Evolutionary conservation across 164 flowering plant genomes (phyloP), one percentile per base, ranked within the genome.

Genomic region (Pachysandra terminalis): DNA sequence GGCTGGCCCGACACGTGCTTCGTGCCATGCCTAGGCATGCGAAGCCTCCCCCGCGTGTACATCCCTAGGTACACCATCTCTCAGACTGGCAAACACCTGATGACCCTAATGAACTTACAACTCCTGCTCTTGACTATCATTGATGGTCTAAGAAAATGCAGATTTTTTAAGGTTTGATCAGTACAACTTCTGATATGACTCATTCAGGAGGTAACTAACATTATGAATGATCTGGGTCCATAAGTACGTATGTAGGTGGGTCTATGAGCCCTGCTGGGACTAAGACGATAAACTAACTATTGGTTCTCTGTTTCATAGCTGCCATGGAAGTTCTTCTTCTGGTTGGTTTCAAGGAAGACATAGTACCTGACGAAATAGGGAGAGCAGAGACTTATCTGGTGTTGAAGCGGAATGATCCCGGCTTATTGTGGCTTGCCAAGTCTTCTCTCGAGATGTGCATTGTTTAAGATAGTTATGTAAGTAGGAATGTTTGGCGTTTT

Each of bases 341-440:
- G 80, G 71, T 90, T 61, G 97, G 99, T 37, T 95, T 95, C 73
- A 69, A 13, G 23, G 97, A 92, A 78, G 93, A 92, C 51, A 68
- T 78, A 15, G 74, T 82, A 19, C 59, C 27, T 0, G 84, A 82
- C 27, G 88, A 82, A 59, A 68, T 77, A 12, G 96, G 96, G 28
- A 82, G 68, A 58, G 66, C 72, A 8, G 96, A 90, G 70, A 73
- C 88, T 16, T 92, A 79, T 62, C 64, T 95, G 70, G 90, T 90
- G 65, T 59, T 95, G 77, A 92, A 87, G 77, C 83, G 96, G 63
- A 84, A 88, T 59, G 99, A 92, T 70, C 97, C 94, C 0, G 98
- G 93, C 55, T 71, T 91, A 51, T 71, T 90, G 71, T 94, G 98
- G 97, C 96, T 94, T 51, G 98, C 87, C 21, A 94, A 91, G 76